Percentiles rank a stretch among this genome's conserved stretches.
phyloP scores from a whole-genome alignment of 1,284 basidiomycete species.

The Erythrobasidium hasegawianum region DNA sequence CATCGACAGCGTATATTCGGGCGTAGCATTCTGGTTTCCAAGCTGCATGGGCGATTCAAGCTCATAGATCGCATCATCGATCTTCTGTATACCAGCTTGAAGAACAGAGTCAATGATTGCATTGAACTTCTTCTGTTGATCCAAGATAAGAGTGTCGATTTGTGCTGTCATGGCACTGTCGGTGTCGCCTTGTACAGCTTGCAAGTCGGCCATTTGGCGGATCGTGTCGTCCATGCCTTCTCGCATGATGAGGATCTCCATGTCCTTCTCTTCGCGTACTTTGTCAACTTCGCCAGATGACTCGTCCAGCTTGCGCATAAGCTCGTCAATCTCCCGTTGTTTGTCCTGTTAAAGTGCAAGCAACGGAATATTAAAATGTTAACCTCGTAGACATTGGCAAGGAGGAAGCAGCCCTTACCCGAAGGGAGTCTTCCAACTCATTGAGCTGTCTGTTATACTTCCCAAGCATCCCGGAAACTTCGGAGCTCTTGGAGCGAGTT shows the following conservation, averaged over 20 bases:
- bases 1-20: conserved; percentile 96
- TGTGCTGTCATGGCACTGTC: conserved; percentile 90
- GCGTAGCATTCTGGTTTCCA: conserved; percentile 92
- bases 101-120: conserved; percentile 98
- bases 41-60: conserved; percentile 90
- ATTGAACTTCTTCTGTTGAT: conserved; percentile 97
- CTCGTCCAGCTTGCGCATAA: conserved; percentile 74
- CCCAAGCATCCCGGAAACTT: conserved; percentile 78
- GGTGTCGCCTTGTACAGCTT: conserved; percentile 77
- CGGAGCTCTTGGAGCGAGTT: conserved; percentile 82
- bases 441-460: conserved; percentile 96
- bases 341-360: too few relatives aligned
- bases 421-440: conserved; percentile 89
- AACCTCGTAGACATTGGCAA: too few relatives aligned
- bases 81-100: conserved; percentile 91
- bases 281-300: conserved; percentile 71
- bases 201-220: conserved; percentile 79
- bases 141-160: conserved; percentile 93
- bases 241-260: conserved; percentile 91
- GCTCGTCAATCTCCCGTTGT: conserved; percentile 89
- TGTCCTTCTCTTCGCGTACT: conserved; percentile 89
- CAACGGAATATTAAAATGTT: too few relatives aligned
- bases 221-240: conserved; percentile 94
- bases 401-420: conserved; percentile 59
- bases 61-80: conserved; percentile 96